Evolutionary conservation across 2,329 filamentous ascomycete genomes (phyloP).

Genomic region (Byssochlamys sp.): DNA sequence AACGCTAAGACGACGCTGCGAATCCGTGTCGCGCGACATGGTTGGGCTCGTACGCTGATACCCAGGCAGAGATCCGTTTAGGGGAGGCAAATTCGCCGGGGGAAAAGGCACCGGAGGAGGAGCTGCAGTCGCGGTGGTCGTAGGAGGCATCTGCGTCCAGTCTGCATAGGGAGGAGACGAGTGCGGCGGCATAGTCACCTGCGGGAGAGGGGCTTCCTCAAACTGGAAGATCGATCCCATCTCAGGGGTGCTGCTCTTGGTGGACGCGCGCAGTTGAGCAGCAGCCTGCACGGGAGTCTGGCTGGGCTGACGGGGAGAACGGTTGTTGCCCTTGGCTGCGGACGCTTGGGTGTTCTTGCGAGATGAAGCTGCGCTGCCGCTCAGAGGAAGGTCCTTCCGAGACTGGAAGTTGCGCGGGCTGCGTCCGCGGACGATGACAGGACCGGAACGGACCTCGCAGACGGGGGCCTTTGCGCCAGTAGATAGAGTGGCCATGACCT

Average conservation of each 20-base stretch:
- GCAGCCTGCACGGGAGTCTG: slow-evolving; percentile 7
- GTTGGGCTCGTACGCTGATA: slow-evolving; percentile 48
- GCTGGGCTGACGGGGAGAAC: slow-evolving; percentile 13
- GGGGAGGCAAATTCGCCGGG: slow-evolving; percentile 5
- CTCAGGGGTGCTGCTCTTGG: slow-evolving; percentile 25
- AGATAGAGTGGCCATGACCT: slow-evolving; percentile 71
- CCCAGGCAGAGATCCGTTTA: slow-evolving; percentile 17
- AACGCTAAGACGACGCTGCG: slow-evolving; percentile 23
- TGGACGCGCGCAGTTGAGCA: slow-evolving; percentile 19
- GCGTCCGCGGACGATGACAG: slow-evolving; percentile 85
- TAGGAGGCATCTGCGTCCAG: slow-evolving; percentile 26
- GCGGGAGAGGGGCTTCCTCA: slow-evolving; percentile 21
- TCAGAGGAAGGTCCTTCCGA: slow-evolving; percentile 80
- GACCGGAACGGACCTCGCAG: slow-evolving; percentile 74
- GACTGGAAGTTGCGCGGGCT: slow-evolving; percentile 93
- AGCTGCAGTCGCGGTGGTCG: slow-evolving; percentile 12
- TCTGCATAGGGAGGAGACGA: slow-evolving; percentile 17
- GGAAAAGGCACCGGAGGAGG: slow-evolving; percentile 12
- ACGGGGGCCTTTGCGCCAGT: slow-evolving; percentile 75
- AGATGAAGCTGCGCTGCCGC: slow-evolving; percentile 67
- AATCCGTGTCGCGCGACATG: slow-evolving; percentile 32
- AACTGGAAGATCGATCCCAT: slow-evolving; percentile 9
- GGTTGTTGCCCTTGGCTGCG: slow-evolving; percentile 20
- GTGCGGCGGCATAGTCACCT: slow-evolving; percentile 17
- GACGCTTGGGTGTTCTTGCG: slow-evolving; percentile 54